Percentiles rank a stretch among this genome's conserved stretches.
Evolutionary conservation across 2,329 filamentous ascomycete species (phyloP).

Genomic region (Trichoderma guizhouense): DNA sequence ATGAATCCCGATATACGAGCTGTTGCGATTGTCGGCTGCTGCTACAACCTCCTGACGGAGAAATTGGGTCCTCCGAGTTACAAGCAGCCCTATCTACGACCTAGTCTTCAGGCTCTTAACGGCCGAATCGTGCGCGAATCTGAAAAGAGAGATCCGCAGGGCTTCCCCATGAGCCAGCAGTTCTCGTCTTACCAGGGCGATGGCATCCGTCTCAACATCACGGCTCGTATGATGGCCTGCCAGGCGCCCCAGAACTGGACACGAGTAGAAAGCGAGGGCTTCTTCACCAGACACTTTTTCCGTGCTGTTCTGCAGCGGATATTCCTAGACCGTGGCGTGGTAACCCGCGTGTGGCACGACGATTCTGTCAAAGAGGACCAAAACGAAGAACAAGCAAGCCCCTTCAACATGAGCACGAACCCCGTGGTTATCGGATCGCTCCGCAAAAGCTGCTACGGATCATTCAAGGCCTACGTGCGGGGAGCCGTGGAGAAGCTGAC

Average conservation of each 20-base stretch:
- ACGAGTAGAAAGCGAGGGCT: conserved; percentile 71
- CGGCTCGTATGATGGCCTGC: conserved; percentile 95
- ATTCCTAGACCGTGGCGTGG: conserved; percentile 80
- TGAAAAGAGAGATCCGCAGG: conserved; percentile 75
- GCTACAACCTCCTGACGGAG: conserved; percentile 95
- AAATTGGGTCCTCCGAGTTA: conserved; percentile 81
- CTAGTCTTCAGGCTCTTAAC: conserved; percentile 62
- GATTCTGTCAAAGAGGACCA: conserved; percentile 28
- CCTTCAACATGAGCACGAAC: conserved; percentile 60
- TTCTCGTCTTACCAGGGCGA: conserved; percentile 56
- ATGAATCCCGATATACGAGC: conserved; percentile 80
- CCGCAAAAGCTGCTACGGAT: conserved; percentile 72
- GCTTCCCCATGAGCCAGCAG: conserved; percentile 84
- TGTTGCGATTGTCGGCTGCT: conserved; percentile 96
- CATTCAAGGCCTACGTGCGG: conserved; percentile 72
- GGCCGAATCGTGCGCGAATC: conserved; percentile 68
- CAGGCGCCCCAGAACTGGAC: conserved; percentile 96
- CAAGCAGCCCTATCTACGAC: conserved; percentile 75
- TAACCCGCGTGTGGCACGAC: conserved; percentile 55
- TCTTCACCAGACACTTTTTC: conserved; percentile 92
- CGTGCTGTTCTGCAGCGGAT: conserved; percentile 86
- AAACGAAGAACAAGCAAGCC: conserved; percentile 23
- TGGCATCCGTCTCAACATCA: conserved; percentile 87
- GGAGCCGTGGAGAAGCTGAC: conserved; percentile 76
- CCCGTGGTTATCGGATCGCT: conserved; percentile 86